phyloP scores from a whole-genome alignment of 2,329 filamentous ascomycete species.

The Sporothrix mexicana region DNA sequence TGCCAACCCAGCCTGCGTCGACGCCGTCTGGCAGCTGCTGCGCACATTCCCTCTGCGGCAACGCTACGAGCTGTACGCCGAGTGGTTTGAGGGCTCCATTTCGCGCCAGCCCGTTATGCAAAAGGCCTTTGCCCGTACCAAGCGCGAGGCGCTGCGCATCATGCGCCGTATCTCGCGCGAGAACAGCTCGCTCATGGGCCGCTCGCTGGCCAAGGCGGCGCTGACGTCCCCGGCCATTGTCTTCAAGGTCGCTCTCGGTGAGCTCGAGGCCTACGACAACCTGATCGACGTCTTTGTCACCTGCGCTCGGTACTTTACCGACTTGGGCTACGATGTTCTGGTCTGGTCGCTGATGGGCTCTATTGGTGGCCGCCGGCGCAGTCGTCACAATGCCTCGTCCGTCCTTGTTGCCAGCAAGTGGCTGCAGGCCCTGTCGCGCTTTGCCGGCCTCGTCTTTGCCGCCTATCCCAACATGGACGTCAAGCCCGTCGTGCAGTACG shows the following conservation, averaged over 20 bases:
- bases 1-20: constrained; percentile 81
- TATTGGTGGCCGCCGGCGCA: constrained; percentile 65
- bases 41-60: constrained; percentile 76
- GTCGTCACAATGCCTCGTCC: constrained; percentile 66
- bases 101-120: constrained; percentile 80
- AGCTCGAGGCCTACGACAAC: constrained; percentile 94
- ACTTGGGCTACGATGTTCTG: constrained; percentile 89
- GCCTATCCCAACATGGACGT: constrained; percentile 84
- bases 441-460: constrained; percentile 88
- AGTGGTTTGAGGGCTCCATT: constrained; percentile 84
- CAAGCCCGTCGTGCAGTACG: constrained; percentile 85
- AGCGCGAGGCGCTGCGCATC: constrained; percentile 79
- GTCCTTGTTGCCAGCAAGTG: constrained; percentile 83
- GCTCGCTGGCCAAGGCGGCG: constrained; percentile 88
- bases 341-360: constrained; percentile 89
- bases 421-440: constrained; percentile 88
- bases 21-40: constrained; percentile 84
- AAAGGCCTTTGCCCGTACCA: constrained; percentile 76
- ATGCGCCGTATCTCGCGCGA: constrained; percentile 89
- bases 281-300: constrained; percentile 94
- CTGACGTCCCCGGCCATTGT: constrained; percentile 89
- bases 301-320: constrained; percentile 91
- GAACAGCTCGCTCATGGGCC: constrained; percentile 84
- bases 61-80: constrained; percentile 87
- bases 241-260: constrained; percentile 84